Evolutionary conservation across 345 rosid genomes (phyloP).

Genomic region (Noccaea bulbosa): DNA sequence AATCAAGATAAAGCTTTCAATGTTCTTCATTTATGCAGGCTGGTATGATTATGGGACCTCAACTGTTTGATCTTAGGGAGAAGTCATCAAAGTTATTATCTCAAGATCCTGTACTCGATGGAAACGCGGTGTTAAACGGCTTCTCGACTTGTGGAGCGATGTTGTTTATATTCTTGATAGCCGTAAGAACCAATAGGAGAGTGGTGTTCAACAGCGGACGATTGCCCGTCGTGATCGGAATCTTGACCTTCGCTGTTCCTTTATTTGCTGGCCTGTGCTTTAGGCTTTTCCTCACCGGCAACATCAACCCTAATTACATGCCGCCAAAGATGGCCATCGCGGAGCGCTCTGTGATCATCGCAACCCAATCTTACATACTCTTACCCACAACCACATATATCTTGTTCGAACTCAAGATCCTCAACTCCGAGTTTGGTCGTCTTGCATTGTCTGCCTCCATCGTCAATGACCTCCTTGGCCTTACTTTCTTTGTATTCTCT

Average conservation of each 20-base stretch:
- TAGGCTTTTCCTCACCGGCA: not conserved
- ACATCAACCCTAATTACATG: conserved; percentile 9
- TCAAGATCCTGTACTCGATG: not conserved
- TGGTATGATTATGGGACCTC: conserved; percentile 34
- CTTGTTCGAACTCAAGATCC: conserved; percentile 31
- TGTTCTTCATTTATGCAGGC: conserved; percentile 19
- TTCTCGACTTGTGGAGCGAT: conserved; percentile 40
- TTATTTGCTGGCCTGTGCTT: not conserved
- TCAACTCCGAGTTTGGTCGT: conserved; percentile 30
- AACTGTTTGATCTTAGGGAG: conserved; percentile 21
- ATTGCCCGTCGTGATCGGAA: conserved; percentile 24
- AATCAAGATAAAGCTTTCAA: too few species aligned
- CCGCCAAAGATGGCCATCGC: not conserved
- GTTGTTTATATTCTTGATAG: conserved; percentile 47
- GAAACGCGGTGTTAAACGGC: conserved; percentile 30
- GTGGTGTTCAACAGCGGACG: conserved; percentile 21
- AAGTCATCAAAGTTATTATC: conserved; percentile 9
- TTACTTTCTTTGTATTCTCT: not conserved
- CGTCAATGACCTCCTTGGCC: conserved; percentile 9
- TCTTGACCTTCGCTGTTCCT: conserved; percentile 8
- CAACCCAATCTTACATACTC: conserved; percentile 11
- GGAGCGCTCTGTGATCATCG: conserved; percentile 17
- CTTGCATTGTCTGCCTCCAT: conserved; percentile 31
- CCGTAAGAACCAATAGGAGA: conserved; percentile 46
- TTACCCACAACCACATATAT: conserved; percentile 4